These are phyloP conservation scores for Lyophyllum shimeji DNA, from an alignment of 768 basidiomycete genomes.

Conservation along the genomic window DNA sequence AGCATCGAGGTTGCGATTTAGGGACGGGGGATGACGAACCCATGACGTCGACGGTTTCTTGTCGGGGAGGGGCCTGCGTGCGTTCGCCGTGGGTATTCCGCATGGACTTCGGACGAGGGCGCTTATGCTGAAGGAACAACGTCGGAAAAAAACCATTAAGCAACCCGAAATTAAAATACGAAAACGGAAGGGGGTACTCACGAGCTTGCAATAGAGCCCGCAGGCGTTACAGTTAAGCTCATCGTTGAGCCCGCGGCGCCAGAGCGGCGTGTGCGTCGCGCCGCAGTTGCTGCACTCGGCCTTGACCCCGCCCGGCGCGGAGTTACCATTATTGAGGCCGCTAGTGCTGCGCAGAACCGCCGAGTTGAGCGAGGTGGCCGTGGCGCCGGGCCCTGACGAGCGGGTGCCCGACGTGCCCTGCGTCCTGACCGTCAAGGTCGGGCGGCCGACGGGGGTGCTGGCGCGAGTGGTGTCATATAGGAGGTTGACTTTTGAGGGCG, in stretches of 20 bases:
- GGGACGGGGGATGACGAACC: constrained; percentile 44
- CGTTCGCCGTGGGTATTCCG: constrained; percentile 75
- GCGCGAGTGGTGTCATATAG: constrained; percentile 51
- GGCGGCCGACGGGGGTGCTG: constrained; percentile 45
- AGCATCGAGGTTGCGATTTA: constrained; percentile 26
- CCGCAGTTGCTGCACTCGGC: constrained; percentile 89
- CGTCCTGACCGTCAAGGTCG: constrained; percentile 63
- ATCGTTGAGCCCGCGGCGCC: constrained; percentile 84
- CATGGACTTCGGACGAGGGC: constrained; percentile 87
- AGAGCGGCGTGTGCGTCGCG: constrained; percentile 85
- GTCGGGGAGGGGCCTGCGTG: constrained; percentile 59
- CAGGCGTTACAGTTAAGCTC: constrained; percentile 91
- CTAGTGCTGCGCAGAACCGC: constrained; percentile 35
- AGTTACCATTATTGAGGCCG: constrained; percentile 27
- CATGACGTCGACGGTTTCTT: constrained; percentile 72
- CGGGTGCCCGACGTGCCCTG: constrained; percentile 45
- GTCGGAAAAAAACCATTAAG: neutral
- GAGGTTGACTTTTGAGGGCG: constrained; percentile 58
- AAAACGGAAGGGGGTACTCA: constrained; percentile 30
- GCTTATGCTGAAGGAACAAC: constrained; percentile 62
- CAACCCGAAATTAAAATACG: neutral
- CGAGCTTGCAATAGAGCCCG: constrained; percentile 84
- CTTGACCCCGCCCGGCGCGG: constrained; percentile 60
- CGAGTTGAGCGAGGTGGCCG: constrained; percentile 56
- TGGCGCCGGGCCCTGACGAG: constrained; percentile 63